These are phyloP conservation scores for Penicillium rolfsii DNA, from an alignment of 2,329 filamentous ascomycete species.

Conservation along the genomic window DNA sequence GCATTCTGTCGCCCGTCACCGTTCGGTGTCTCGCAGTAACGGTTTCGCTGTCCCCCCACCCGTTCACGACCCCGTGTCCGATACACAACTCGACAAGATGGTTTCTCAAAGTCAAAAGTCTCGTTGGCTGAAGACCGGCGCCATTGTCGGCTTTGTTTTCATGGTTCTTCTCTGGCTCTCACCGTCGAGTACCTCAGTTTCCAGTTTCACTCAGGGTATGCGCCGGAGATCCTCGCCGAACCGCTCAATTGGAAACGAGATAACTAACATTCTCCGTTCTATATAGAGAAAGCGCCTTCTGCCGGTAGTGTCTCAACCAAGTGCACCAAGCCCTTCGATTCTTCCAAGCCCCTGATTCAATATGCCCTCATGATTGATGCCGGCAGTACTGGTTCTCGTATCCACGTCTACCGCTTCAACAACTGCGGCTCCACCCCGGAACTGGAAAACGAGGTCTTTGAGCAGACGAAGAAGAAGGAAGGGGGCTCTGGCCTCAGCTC, in stretches of 20 bases:
- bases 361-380: constrained; percentile 99
- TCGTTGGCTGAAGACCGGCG: constrained; percentile 65
- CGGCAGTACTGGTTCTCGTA: constrained; percentile 94
- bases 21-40: constrained; percentile 57
- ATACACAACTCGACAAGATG: constrained; percentile 55
- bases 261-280: constrained; percentile 10
- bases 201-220: constrained; percentile 32
- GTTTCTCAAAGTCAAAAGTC: constrained; percentile 62
- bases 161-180: constrained; percentile 61
- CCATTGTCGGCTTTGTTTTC: constrained; percentile 61
- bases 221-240: background rate
- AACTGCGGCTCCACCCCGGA: constrained; percentile 96
- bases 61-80: constrained; percentile 52
- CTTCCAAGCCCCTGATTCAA: constrained; percentile 90
- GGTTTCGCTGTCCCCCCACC: constrained; percentile 48
- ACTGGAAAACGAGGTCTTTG: constrained; percentile 88
- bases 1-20: constrained; percentile 54
- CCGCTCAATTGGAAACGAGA: background rate
- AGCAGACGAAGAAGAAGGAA: constrained; percentile 85
- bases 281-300: constrained; percentile 31
- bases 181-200: constrained; percentile 38
- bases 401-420: constrained; percentile 99
- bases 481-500: constrained; percentile 81
- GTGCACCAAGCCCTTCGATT: constrained; percentile 81
- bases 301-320: constrained; percentile 63